Evolutionary conservation across 2,329 filamentous ascomycete species (phyloP), one percentile per base, ranked within the genome.

Genomic region (Orbilia brochopaga): DNA sequence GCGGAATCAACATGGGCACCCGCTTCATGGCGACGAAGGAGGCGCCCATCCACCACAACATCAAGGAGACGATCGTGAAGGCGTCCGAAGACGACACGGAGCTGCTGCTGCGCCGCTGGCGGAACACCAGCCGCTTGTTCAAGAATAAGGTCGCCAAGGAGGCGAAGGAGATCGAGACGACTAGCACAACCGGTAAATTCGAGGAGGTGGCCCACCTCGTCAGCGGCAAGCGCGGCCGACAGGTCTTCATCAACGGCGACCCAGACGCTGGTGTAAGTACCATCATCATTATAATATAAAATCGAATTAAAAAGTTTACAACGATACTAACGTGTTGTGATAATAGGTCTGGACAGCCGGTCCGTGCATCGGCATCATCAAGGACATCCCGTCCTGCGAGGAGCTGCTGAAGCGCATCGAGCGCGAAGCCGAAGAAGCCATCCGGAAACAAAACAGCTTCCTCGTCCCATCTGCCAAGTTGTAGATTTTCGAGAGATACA

Each of bases 1-100:
- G 91, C 79, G 94, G 94, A 74, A 88, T 97, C 81, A 99, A 99
- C 82, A 99, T 99, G 94, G 94, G 94, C 66, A 99, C 94, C 8
- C 85, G 94, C 46, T 99, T 97, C 83, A 95, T 99, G 90, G 93
- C 90, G 82, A 97, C 94, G 0, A 84, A 93, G 50, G 94, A 97
- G 81, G 88, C 92, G 15, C 94, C 94, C 0, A 90, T 99, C 74
- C 94, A 99, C 81, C 79, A 86, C 54, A 96, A 96, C 76, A 91
- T 99, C 83, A 99, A 99, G 85, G 85, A 95, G 80, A 85, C 90
- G 75, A 99, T 99, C 77, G 92, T 97, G 56, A 85, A 87, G 62
- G 90, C 92, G 0, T 85, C 91, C 74, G 94, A 99, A 83, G 92
- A 90, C 21, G 91, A 97, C 80, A 99, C 94, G 0, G 87, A 92